A percentile compares a stretch with the other conserved stretches of the same genome.
Evolutionary conservation across 106 monocot genomes (phyloP).

Genomic region (Iris macrosiphon): DNA sequence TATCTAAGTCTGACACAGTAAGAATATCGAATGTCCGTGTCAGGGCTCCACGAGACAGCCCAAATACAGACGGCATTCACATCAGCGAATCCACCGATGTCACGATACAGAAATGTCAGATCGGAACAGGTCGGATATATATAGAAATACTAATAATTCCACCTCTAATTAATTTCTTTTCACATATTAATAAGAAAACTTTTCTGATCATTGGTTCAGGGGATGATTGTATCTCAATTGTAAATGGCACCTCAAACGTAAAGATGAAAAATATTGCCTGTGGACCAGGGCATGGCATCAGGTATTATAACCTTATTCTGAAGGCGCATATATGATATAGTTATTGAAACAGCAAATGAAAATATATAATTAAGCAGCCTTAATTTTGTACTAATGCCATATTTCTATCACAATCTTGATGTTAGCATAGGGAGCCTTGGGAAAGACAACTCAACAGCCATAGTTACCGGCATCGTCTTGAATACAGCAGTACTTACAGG

Average conservation of each 20-base stretch:
- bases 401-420: too few relatives aligned
- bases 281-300: constrained; percentile 99
- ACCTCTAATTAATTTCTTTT: too few relatives aligned
- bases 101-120: constrained; percentile 50
- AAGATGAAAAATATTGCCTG: constrained; percentile 93
- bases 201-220: constrained; percentile 24
- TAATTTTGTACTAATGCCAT: too few relatives aligned
- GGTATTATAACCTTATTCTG: too few relatives aligned
- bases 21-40: constrained; percentile 37
- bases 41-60: constrained; percentile 58
- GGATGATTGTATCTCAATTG: constrained; percentile 95
- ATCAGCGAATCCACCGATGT: constrained; percentile 58
- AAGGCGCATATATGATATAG: too few relatives aligned
- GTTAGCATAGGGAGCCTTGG: constrained; percentile 95
- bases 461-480: constrained; percentile 55
- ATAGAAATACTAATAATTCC: too few relatives aligned
- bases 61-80: constrained; percentile 97
- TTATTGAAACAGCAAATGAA: too few relatives aligned
- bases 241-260: constrained; percentile 72
- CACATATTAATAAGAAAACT: too few relatives aligned
- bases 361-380: too few relatives aligned
- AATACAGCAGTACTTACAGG: constrained; percentile 53
- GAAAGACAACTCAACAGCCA: constrained; percentile 46
- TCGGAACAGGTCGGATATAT: constrained; percentile 96
- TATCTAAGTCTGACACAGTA: constrained; percentile 34